Conservation (phyloP, 202 grass and related monocot genomes). For the Saccharum hybrid region DNA sequence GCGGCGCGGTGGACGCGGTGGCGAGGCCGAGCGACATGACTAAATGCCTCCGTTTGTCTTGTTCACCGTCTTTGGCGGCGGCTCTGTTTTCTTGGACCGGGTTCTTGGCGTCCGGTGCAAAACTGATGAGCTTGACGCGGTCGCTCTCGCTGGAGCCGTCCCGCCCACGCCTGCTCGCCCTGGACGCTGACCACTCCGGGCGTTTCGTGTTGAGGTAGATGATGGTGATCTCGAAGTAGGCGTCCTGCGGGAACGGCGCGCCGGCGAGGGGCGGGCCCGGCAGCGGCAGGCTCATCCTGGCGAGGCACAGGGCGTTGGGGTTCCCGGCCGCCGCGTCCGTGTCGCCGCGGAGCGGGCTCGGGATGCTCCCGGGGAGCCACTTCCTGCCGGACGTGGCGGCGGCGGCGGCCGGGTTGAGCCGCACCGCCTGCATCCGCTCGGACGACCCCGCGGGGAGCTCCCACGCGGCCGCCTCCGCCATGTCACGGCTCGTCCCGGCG, state of each 20-base stretch:
- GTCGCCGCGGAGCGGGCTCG: conserved; percentile 47
- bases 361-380: conserved; percentile 44
- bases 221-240: conserved; percentile 91
- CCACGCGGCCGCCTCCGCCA: conserved; percentile 60
- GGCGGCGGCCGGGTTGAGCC: conserved; percentile 57
- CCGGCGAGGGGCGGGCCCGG: conserved; percentile 72
- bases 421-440: conserved; percentile 80
- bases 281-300: conserved; percentile 78
- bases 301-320: conserved; percentile 30
- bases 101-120: conserved; percentile 27
- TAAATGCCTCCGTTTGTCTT: conserved; percentile 43
- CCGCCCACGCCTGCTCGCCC: conserved; percentile 45
- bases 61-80: conserved; percentile 41
- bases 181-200: conserved; percentile 57
- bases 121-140: conserved; percentile 62
- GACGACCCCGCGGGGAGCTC: conserved; percentile 65
- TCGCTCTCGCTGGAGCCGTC: conserved; percentile 54
- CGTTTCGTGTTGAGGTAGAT: conserved; percentile 66
- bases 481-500: conserved; percentile 44
- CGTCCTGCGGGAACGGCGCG: conserved; percentile 85
- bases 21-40: conserved; percentile 80
- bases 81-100: conserved; percentile 44
- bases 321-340: neutral
- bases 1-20: neutral
- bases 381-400: conserved; percentile 34